phyloP scores from a whole-genome alignment of 306 rosid genomes.

The Spatholobus suberectus region DNA sequence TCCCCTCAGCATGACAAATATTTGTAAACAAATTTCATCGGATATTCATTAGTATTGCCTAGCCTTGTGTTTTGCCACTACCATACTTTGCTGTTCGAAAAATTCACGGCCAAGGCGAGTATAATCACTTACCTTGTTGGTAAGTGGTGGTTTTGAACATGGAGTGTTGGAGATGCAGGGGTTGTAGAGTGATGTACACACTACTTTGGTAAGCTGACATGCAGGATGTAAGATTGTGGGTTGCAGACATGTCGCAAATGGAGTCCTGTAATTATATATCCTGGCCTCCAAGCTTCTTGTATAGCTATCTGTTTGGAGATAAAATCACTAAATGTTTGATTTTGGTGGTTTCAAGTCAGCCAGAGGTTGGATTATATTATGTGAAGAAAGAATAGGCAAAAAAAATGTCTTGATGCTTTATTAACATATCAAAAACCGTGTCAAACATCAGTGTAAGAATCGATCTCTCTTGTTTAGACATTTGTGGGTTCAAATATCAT shows the following conservation, averaged over 20 bases:
- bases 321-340: slow-evolving; percentile 28
- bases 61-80: slow-evolving; percentile 8
- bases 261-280: slow-evolving; percentile 35
- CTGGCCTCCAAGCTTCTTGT: slow-evolving; percentile 39
- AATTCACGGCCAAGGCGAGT: slow-evolving; percentile 1
- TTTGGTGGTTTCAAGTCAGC: slow-evolving; percentile 29
- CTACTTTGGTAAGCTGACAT: slow-evolving; percentile 27
- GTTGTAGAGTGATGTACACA: slow-evolving; percentile 32
- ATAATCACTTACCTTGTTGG: slow-evolving; percentile 6
- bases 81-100: neutral
- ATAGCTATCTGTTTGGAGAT: slow-evolving; percentile 44
- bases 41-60: slow-evolving; percentile 10
- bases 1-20: slow-evolving; percentile 34
- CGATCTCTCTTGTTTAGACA: slow-evolving; percentile 7
- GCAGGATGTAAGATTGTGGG: slow-evolving; percentile 31
- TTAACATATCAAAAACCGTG: neutral
- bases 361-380: slow-evolving; percentile 16
- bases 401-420: neutral
- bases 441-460: slow-evolving; percentile 16
- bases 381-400: slow-evolving; percentile 26
- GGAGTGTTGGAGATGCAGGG: slow-evolving; percentile 34
- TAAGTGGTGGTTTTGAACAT: slow-evolving; percentile 30
- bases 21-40: slow-evolving; percentile 27
- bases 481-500: neutral
- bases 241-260: slow-evolving; percentile 29